These are phyloP conservation scores for Arachnopeziza araneosa DNA, from an alignment of 2,329 filamentous ascomycete genomes.

Conservation along the genomic window DNA sequence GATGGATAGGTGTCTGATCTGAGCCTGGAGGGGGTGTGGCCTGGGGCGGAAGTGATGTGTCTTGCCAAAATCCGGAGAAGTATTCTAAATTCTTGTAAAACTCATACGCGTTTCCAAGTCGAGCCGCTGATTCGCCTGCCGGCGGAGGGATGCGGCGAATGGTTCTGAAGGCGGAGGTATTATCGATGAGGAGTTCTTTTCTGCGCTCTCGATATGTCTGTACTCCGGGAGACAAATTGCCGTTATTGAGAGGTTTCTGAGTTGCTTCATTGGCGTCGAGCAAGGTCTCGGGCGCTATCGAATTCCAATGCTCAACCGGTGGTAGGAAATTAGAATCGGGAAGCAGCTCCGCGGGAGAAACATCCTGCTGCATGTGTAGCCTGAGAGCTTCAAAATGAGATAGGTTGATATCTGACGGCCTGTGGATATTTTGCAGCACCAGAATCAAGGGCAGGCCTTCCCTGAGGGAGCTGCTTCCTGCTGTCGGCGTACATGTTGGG, in stretches of 20 bases:
- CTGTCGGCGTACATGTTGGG: slow-evolving; percentile 24
- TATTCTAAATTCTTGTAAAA: slow-evolving; percentile 59
- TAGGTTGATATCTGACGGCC: slow-evolving; percentile 44
- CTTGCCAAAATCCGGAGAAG: slow-evolving; percentile 56
- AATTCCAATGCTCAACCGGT: slow-evolving; percentile 45
- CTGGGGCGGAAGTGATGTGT: slow-evolving; percentile 42
- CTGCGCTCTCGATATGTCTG: slow-evolving; percentile 53
- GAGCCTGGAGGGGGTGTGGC: slow-evolving; percentile 3
- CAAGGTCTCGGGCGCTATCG: slow-evolving; percentile 20
- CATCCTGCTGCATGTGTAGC: slow-evolving; percentile 48
- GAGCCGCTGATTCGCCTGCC: slow-evolving; percentile 47
- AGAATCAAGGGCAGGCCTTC: slow-evolving; percentile 38
- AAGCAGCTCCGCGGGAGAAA: slow-evolving; percentile 43
- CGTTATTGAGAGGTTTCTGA: slow-evolving; percentile 45
- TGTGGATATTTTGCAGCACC: slow-evolving; percentile 48
- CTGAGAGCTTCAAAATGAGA: slow-evolving; percentile 53
- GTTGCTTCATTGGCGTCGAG: slow-evolving; percentile 43
- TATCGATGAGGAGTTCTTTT: slow-evolving; percentile 49
- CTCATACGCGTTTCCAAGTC: slow-evolving; percentile 59
- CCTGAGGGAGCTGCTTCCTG: slow-evolving; percentile 34
- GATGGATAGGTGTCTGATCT: slow-evolving; percentile 8
- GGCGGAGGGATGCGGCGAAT: slow-evolving; percentile 52
- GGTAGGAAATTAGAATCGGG: slow-evolving; percentile 50
- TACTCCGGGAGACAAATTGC: slow-evolving; percentile 50
- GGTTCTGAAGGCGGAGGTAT: slow-evolving; percentile 55